Conservation (phyloP, 208 protist genomes). For the Trypanosoma grayi region DNA sequence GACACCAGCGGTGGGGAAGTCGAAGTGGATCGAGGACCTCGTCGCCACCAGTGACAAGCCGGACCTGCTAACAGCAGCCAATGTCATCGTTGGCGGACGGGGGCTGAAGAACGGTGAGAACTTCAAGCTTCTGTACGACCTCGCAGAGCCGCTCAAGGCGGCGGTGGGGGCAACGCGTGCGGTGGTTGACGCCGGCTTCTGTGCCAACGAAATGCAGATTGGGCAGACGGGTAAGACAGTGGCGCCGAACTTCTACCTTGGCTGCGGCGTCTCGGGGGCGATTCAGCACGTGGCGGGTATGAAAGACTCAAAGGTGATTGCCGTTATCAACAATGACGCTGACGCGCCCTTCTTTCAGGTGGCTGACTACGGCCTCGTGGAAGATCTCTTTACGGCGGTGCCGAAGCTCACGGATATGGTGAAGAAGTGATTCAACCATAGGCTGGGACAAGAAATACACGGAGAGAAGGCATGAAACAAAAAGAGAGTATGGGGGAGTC, state of each 20-base stretch:
- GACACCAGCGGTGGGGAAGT: slow-evolving; percentile 24
- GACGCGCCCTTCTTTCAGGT: slow-evolving; percentile 98
- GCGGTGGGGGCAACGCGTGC: slow-evolving; percentile 97
- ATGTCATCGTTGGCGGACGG: slow-evolving; percentile 95
- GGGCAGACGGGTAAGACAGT: slow-evolving; percentile 99
- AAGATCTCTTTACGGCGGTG: slow-evolving; percentile 95
- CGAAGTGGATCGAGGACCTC: slow-evolving; percentile 63
- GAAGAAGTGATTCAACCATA: slow-evolving; percentile 32
- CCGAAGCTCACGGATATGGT: slow-evolving; percentile 91
- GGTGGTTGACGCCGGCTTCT: slow-evolving; percentile 95
- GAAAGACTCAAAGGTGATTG: slow-evolving; percentile 98
- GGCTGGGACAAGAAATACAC: background rate
- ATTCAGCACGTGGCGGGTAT: slow-evolving; percentile 98
- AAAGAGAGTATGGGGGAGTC: background rate
- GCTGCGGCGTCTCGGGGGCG: slow-evolving; percentile 95
- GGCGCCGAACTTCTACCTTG: slow-evolving; percentile 98
- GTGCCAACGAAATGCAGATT: slow-evolving; percentile 95
- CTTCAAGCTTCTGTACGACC: slow-evolving; percentile 96
- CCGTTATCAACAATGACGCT: slow-evolving; percentile 96
- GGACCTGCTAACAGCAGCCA: slow-evolving; percentile 90
- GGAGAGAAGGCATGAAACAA: background rate
- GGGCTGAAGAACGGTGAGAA: slow-evolving; percentile 97
- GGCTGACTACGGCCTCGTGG: slow-evolving; percentile 97
- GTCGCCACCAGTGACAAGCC: slow-evolving; percentile 82
- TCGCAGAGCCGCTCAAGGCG: slow-evolving; percentile 92